phyloP scores from a whole-genome alignment of 2,329 filamentous ascomycete genomes.

The Aspergillus spinulosporus region DNA sequence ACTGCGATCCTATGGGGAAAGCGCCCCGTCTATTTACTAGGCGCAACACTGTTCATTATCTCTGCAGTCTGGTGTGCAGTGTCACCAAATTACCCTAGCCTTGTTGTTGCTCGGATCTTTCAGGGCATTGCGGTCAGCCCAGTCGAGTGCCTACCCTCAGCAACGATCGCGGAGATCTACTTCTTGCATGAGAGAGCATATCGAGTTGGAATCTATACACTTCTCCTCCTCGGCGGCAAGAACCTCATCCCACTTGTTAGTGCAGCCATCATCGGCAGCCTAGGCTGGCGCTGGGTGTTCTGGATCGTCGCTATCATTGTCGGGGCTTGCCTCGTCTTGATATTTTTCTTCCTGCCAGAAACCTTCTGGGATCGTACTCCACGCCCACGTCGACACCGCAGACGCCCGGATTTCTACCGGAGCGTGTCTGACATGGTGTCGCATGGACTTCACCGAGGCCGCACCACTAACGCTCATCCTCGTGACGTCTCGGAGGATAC shows the following conservation, averaged over 20 bases:
- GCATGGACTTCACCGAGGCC: constrained; percentile 36
- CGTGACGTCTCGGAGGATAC: constrained; percentile 19
- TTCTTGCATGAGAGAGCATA: constrained; percentile 93
- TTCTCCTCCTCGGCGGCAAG: constrained; percentile 85
- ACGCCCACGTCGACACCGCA: constrained; percentile 44
- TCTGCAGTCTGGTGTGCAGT: constrained; percentile 81
- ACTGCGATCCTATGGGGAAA: constrained; percentile 92
- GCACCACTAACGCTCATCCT: constrained; percentile 27
- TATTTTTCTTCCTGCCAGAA: constrained; percentile 91
- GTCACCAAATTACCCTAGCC: constrained; percentile 75
- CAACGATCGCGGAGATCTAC: constrained; percentile 94
- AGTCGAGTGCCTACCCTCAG: constrained; percentile 88
- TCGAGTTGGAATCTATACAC: constrained; percentile 87
- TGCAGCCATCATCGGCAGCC: constrained; percentile 74
- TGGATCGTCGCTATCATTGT: constrained; percentile 84
- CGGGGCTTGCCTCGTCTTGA: constrained; percentile 65
- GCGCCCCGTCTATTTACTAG: constrained; percentile 80
- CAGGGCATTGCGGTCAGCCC: constrained; percentile 86
- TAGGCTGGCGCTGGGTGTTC: constrained; percentile 89
- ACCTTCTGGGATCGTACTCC: constrained; percentile 93
- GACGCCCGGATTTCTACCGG: constrained; percentile 37
- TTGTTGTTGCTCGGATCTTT: constrained; percentile 79
- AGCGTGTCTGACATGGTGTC: constrained; percentile 41
- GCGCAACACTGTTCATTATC: constrained; percentile 73
- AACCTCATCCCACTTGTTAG: constrained; percentile 86